These are phyloP conservation scores for Glomus cerebriforme DNA, from an alignment of 192 early-diverging fungal genomes.

Conservation along the genomic window DNA sequence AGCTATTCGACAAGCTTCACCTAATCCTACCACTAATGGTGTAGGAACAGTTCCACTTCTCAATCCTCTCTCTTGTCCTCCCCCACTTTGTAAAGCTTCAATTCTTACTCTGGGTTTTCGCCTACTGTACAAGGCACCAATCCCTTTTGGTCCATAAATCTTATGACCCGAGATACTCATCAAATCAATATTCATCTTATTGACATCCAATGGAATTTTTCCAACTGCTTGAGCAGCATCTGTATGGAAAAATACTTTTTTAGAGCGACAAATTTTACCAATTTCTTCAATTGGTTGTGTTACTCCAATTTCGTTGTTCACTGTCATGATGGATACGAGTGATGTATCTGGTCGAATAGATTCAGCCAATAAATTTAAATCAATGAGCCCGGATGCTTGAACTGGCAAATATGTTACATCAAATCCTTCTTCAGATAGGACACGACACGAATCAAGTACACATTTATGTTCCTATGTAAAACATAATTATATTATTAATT, in stretches of 20 bases:
- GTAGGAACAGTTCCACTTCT: slow-evolving; percentile 94
- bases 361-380: slow-evolving; percentile 75
- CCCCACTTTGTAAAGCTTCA: slow-evolving; percentile 88
- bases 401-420: slow-evolving; percentile 96
- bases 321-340: slow-evolving; percentile 93
- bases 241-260: slow-evolving; percentile 95
- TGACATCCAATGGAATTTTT: slow-evolving; percentile 93
- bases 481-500: not conserved
- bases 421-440: slow-evolving; percentile 93
- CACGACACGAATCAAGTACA: slow-evolving; percentile 94
- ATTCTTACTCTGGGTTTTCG: slow-evolving; percentile 91
- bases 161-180: slow-evolving; percentile 98
- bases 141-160: slow-evolving; percentile 96
- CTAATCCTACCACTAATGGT: slow-evolving; percentile 86
- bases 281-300: slow-evolving; percentile 91
- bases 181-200: slow-evolving; percentile 90
- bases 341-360: slow-evolving; percentile 90
- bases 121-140: slow-evolving; percentile 92
- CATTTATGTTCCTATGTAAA: slow-evolving; percentile 90
- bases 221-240: slow-evolving; percentile 97
- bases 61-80: slow-evolving; percentile 94
- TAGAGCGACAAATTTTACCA: slow-evolving; percentile 81
- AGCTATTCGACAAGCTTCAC: slow-evolving; percentile 82
- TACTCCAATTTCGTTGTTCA: slow-evolving; percentile 99
- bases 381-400: slow-evolving; percentile 77